phyloP scores from a whole-genome alignment of 306 rosid species.

The Astragalus membranaceus region DNA sequence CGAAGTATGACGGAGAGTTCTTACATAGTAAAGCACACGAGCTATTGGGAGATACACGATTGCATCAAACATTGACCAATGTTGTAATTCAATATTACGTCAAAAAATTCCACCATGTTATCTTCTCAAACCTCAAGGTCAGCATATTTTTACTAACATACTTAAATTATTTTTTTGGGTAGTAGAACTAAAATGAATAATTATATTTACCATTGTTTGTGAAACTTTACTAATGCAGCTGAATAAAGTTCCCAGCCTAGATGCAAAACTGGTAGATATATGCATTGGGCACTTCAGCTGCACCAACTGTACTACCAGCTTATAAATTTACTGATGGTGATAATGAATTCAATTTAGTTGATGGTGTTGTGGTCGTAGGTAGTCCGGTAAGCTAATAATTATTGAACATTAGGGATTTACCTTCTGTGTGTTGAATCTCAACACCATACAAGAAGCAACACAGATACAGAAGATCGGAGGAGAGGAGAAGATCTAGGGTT shows the following conservation, averaged over 20 bases:
- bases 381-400: too few relatives aligned
- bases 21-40: neutral
- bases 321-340: neutral
- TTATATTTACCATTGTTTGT: too few relatives aligned
- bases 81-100: constrained; percentile 30
- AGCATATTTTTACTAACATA: neutral
- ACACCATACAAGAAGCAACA: too few relatives aligned
- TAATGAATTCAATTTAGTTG: constrained; percentile 12
- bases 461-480: too few relatives aligned
- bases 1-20: constrained; percentile 20
- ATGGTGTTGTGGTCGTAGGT: constrained; percentile 14
- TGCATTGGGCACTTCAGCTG: constrained; percentile 25
- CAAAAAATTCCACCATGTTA: neutral
- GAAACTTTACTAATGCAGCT: neutral
- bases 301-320: constrained; percentile 19
- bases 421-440: too few relatives aligned
- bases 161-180: neutral
- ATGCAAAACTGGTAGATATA: constrained; percentile 24
- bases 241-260: neutral
- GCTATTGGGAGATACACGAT: neutral
- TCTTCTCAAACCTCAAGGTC: constrained; percentile 27
- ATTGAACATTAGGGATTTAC: too few relatives aligned
- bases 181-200: too few relatives aligned
- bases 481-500: too few relatives aligned
- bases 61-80: constrained; percentile 6